Evolutionary conservation across 345 rosid species (phyloP).

Genomic region (Excoecaria cochinchinensis): DNA sequence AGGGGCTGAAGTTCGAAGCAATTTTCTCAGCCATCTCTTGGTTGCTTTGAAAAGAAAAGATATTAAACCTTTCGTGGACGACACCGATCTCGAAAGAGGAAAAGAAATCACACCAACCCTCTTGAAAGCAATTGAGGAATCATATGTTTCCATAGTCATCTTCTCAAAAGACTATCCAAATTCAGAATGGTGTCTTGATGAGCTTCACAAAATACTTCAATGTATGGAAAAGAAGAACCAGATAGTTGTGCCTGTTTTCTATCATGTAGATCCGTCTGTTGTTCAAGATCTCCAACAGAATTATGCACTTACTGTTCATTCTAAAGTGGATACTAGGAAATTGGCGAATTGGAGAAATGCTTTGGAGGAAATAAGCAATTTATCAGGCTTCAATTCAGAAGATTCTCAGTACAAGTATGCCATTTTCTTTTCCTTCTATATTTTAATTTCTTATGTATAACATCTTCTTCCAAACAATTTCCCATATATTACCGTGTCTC

Average conservation of each 20-base stretch:
- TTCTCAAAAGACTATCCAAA: neutral
- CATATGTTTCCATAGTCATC: neutral
- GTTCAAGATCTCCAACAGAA: neutral
- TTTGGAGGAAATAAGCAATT: neutral
- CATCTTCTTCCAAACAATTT: neutral
- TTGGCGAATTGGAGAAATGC: neutral
- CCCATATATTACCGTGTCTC: too few species aligned
- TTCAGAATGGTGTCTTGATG: neutral
- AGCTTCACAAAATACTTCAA: neutral
- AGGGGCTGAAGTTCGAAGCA: too few species aligned
- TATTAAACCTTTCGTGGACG: too few species aligned
- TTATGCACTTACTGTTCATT: neutral
- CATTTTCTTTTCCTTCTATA: neutral
- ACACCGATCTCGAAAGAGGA: too few species aligned
- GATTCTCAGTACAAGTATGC: neutral
- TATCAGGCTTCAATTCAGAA: neutral
- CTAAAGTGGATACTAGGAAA: too few species aligned
- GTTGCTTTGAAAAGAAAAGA: too few species aligned
- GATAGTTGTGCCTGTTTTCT: neutral
- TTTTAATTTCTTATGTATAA: neutral
- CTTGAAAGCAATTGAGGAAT: too few species aligned
- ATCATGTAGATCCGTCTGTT: neutral
- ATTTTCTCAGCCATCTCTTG: too few species aligned
- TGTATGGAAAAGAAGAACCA: neutral
- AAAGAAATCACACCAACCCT: neutral